Percentiles rank a stretch among this genome's conserved stretches.
These are phyloP conservation scores for Chaetomiaceae sp. DNA, from an alignment of 2,329 filamentous ascomycete genomes.

Conservation along the genomic window DNA sequence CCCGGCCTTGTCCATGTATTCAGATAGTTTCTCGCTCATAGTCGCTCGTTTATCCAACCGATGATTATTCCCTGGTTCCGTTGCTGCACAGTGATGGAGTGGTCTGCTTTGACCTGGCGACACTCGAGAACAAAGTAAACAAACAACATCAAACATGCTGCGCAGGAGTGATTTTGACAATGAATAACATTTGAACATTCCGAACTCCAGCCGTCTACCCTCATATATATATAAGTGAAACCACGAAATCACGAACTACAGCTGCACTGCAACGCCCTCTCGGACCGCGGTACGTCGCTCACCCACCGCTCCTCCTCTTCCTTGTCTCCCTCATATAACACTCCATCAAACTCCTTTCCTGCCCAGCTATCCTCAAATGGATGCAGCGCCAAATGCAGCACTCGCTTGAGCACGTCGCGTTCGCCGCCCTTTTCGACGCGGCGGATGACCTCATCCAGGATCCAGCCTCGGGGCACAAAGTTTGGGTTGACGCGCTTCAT, in stretches of 20 bases:
- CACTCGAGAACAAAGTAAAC: no score
- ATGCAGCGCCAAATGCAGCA: slow-evolving; percentile 78
- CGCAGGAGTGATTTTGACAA: no score
- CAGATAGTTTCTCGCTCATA: slow-evolving; percentile 27
- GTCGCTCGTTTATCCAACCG: slow-evolving; percentile 24
- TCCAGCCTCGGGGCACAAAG: slow-evolving; percentile 86
- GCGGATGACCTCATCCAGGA: slow-evolving; percentile 88
- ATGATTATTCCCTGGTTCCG: slow-evolving; percentile 5
- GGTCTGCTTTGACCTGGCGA: no score
- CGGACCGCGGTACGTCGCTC: slow-evolving; percentile 74
- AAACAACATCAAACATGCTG: no score
- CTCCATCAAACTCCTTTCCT: slow-evolving; percentile 40
- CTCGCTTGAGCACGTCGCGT: slow-evolving; percentile 67
- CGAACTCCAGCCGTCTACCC: no score
- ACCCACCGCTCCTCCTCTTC: slow-evolving; percentile 79
- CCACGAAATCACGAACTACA: slow-evolving; percentile 68
- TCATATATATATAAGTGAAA: background rate
- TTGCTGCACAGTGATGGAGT: no score
- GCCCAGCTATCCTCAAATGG: slow-evolving; percentile 81
- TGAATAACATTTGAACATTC: no score
- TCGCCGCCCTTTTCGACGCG: slow-evolving; percentile 82
- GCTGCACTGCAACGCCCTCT: slow-evolving; percentile 86
- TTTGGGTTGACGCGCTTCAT: slow-evolving; percentile 92
- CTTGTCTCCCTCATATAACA: slow-evolving; percentile 49
- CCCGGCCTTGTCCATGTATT: slow-evolving; percentile 27